phyloP scores from a whole-genome alignment of 2,329 filamentous ascomycete species.

The Westerdykella aurantiaca region DNA sequence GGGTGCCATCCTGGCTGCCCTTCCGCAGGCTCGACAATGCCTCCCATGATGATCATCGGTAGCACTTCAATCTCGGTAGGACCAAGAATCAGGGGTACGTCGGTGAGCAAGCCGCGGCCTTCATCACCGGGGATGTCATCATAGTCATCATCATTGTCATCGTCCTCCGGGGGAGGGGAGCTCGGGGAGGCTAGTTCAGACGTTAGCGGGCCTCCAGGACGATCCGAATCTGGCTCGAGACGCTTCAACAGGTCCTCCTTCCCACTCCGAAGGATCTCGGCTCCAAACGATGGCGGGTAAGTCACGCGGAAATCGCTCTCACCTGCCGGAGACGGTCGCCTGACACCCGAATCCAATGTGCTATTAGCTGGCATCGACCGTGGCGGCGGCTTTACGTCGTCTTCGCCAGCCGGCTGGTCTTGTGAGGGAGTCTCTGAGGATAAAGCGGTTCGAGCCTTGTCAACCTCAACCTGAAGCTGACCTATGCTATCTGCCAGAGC shows the following conservation, averaged over 20 bases:
- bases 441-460: conserved; percentile 10
- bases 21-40: conserved; percentile 77
- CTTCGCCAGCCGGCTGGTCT: conserved; percentile 9
- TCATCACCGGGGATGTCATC: conserved; percentile 65
- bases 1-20: conserved; percentile 53
- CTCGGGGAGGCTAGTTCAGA: conserved; percentile 36
- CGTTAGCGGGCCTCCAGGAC: conserved; percentile 32
- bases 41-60: conserved; percentile 95
- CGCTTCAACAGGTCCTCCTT: conserved; percentile 49
- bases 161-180: conserved; percentile 49
- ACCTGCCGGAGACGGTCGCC: conserved; percentile 35
- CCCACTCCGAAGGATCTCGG: conserved; percentile 45
- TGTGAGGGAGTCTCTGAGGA: conserved; percentile 19
- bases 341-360: conserved; percentile 32
- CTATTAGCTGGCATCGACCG: conserved; percentile 24
- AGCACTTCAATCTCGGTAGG: conserved; percentile 93
- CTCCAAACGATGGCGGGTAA: conserved; percentile 45
- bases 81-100: conserved; percentile 89
- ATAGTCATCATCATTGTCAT: conserved; percentile 70
- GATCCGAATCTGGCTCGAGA: conserved; percentile 42
- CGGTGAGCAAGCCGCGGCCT: conserved; percentile 77
- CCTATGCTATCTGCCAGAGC: conserved; percentile 38
- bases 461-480: conserved; percentile 37
- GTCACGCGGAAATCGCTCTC: conserved; percentile 47
- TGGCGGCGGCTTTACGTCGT: conserved; percentile 15